Evolutionary conservation across 768 basidiomycete genomes (phyloP).

Genomic region (Lactarius trivialis): DNA sequence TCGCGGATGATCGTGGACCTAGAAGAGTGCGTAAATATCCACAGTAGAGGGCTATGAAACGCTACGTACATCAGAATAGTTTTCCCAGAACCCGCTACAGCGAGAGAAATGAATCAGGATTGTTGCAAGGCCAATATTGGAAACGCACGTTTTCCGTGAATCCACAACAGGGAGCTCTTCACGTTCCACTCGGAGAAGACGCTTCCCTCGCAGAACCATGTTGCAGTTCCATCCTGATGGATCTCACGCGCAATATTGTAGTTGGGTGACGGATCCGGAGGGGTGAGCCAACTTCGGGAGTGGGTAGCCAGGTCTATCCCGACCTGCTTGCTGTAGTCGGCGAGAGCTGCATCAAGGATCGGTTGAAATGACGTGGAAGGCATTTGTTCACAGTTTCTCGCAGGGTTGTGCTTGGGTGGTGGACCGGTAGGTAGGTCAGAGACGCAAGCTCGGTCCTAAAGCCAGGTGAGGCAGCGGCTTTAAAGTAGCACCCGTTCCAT

Average conservation of each 20-base stretch:
- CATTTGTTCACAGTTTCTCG: neutral
- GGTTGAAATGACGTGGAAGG: neutral
- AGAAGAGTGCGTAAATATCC: neutral
- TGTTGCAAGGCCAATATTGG: neutral
- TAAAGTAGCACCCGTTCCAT: too few relatives aligned
- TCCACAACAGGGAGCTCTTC: neutral
- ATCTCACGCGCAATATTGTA: neutral
- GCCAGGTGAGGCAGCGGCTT: too few relatives aligned
- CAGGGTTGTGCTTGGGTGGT: too few relatives aligned
- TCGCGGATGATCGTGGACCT: neutral
- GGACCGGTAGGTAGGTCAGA: too few relatives aligned
- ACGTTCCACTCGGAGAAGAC: neutral
- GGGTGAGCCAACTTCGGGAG: neutral
- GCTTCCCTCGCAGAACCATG: neutral
- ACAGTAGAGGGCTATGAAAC: neutral
- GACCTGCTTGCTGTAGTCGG: neutral
- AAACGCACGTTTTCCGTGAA: slow-evolving; percentile 6
- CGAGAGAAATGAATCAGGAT: neutral
- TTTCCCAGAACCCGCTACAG: slow-evolving; percentile 7
- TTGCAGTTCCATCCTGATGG: neutral
- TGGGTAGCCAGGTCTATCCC: neutral
- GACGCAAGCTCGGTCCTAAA: too few relatives aligned
- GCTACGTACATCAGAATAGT: neutral
- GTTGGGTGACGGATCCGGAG: slow-evolving; percentile 2
- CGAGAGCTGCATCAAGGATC: neutral